Conservation (phyloP, 2,329 filamentous ascomycete genomes). For the Apiospora saccharicola region DNA sequence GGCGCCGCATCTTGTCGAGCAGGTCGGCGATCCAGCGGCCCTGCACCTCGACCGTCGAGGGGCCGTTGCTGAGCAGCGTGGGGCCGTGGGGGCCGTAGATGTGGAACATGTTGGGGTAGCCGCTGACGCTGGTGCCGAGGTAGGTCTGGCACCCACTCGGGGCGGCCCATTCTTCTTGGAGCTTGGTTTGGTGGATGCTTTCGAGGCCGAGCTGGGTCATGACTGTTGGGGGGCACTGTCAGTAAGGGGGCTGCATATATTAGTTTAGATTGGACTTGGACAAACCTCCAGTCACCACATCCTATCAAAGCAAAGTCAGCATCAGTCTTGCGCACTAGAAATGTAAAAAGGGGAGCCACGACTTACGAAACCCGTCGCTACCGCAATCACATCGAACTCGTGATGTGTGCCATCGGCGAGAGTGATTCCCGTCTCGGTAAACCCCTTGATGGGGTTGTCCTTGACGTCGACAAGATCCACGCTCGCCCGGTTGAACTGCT, state of each 20-base stretch:
- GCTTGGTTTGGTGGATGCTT: conserved; percentile 39
- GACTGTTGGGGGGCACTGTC: conserved; percentile 46
- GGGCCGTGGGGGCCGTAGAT: conserved; percentile 46
- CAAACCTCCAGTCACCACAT: background rate
- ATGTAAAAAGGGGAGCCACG: too few species aligned
- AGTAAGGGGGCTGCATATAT: conserved; percentile 50
- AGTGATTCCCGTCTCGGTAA: conserved; percentile 34
- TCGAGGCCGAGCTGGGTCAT: conserved; percentile 45
- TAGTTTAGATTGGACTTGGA: conserved; percentile 46
- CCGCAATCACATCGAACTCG: conserved; percentile 41
- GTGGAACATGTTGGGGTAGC: conserved; percentile 56
- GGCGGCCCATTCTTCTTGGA: conserved; percentile 42
- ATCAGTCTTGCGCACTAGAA: background rate
- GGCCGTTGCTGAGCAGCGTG: conserved; percentile 63
- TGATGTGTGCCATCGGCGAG: conserved; percentile 29
- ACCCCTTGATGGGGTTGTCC: conserved; percentile 29
- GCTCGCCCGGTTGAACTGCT: conserved; percentile 41
- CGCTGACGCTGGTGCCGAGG: conserved; percentile 48
- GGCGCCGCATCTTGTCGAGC: conserved; percentile 55
- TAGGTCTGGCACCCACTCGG: conserved; percentile 42
- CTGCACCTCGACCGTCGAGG: conserved; percentile 61
- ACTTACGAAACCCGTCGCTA: conserved; percentile 49
- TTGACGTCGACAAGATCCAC: conserved; percentile 41
- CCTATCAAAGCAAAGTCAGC: background rate
- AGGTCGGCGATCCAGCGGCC: conserved; percentile 62